Conservation (phyloP, 2,329 filamentous ascomycete species). For the Colletotrichum sublineola region DNA sequence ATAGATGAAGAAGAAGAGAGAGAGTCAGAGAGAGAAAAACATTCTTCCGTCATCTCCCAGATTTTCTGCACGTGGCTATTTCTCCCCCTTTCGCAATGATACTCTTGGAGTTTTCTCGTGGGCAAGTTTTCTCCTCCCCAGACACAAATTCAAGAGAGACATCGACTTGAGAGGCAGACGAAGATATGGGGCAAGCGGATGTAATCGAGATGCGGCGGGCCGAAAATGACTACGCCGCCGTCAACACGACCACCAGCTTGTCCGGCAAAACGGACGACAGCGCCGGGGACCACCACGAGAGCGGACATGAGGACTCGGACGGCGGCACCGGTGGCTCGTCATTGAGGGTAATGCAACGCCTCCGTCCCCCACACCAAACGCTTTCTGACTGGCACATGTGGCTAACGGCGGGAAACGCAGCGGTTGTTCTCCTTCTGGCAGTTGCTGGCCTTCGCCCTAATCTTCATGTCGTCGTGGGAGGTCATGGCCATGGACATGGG, state of each 20-base stretch:
- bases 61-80: conserved; percentile 1
- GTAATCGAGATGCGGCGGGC: conserved; percentile 25
- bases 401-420: conserved; percentile 10
- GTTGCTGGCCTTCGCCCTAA: conserved; percentile 32
- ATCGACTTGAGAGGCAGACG: neutral
- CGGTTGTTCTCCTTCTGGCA: conserved; percentile 39
- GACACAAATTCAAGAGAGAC: neutral
- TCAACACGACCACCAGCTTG: conserved; percentile 26
- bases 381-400: neutral
- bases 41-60: neutral
- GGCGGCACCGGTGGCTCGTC: conserved; percentile 26
- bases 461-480: conserved; percentile 41
- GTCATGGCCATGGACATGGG: conserved; percentile 42
- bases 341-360: conserved; percentile 11
- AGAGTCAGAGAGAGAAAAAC: neutral
- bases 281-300: conserved; percentile 6
- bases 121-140: too few relatives aligned
- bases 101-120: neutral
- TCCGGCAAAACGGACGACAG: conserved; percentile 25
- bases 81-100: neutral
- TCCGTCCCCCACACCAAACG: neutral
- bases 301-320: neutral
- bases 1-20: neutral
- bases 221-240: conserved; percentile 26
- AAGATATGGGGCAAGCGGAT: conserved; percentile 8